A percentile compares a stretch with the other conserved stretches of the same genome.
Evolutionary conservation across 805 yeast species (phyloP).

Genomic region (fission yeast (Schizosaccharomyces pombe)): DNA sequence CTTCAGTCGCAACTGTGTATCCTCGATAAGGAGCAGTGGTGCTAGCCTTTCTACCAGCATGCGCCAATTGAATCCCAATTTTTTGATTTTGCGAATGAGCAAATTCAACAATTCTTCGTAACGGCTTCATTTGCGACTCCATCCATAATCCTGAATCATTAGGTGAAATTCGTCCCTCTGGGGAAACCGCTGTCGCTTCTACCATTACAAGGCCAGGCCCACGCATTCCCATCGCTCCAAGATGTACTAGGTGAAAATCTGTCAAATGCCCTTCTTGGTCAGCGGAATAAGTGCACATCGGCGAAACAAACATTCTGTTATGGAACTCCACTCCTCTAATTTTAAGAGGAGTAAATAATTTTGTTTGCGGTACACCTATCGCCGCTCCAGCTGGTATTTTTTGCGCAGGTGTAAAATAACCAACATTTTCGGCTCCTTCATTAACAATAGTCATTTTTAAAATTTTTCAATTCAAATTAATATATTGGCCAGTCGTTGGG

Average conservation of each 20-base stretch:
- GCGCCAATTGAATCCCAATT: slow-evolving; percentile 32
- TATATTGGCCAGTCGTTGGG: too few species aligned
- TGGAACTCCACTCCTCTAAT: slow-evolving; percentile 21
- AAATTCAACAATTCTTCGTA: slow-evolving; percentile 21
- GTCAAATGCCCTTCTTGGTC: slow-evolving; percentile 21
- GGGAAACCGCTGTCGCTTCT: slow-evolving; percentile 24
- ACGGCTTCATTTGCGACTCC: slow-evolving; percentile 24
- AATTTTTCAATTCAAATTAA: too few species aligned
- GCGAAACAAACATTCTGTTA: slow-evolving; percentile 33
- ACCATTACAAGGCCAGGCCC: slow-evolving; percentile 28
- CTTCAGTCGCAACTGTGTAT: slow-evolving; percentile 8
- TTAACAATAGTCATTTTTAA: too few species aligned
- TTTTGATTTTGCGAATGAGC: slow-evolving; percentile 21
- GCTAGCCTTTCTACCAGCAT: slow-evolving; percentile 30
- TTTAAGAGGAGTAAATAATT: slow-evolving; percentile 22
- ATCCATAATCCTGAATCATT: slow-evolving; percentile 28
- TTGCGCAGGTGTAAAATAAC: too few species aligned
- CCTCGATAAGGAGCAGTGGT: slow-evolving; percentile 14
- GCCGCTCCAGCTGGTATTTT: background rate
- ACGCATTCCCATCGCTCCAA: slow-evolving; percentile 24
- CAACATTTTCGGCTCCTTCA: too few species aligned
- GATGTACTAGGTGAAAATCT: slow-evolving; percentile 26
- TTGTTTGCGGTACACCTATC: slow-evolving; percentile 10
- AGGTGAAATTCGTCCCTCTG: slow-evolving; percentile 23
- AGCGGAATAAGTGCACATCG: slow-evolving; percentile 32